Percentiles rank a stretch among this genome's conserved stretches.
Evolutionary conservation across 2,329 filamentous ascomycete genomes (phyloP).

Genomic region (Apiospora phragmitis): DNA sequence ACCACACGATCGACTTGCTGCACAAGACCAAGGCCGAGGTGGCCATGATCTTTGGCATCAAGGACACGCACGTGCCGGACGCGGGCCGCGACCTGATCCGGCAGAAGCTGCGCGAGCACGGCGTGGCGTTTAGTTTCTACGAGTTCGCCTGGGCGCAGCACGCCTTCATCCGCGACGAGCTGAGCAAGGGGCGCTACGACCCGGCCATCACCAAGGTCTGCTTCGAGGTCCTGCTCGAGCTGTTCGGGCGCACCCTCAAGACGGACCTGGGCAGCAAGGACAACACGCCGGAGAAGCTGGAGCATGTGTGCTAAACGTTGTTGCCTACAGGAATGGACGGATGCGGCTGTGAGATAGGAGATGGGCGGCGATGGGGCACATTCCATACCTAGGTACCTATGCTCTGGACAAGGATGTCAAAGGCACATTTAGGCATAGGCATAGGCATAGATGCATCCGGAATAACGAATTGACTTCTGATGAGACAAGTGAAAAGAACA

Average conservation of each 20-base stretch:
- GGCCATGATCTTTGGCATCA: slow-evolving; percentile 88
- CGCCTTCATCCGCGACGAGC: slow-evolving; percentile 90
- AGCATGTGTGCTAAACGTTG: slow-evolving; percentile 68
- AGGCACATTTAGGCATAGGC: not conserved
- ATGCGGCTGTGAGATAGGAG: not conserved
- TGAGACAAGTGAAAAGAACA: not conserved
- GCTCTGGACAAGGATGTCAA: not conserved
- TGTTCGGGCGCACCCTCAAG: slow-evolving; percentile 78
- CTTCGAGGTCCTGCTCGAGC: slow-evolving; percentile 85
- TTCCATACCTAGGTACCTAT: not conserved
- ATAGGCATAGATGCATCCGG: not conserved
- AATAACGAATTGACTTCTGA: not conserved
- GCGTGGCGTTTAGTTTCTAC: slow-evolving; percentile 79
- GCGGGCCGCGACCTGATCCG: slow-evolving; percentile 82
- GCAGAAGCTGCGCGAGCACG: slow-evolving; percentile 72
- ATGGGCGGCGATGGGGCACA: not conserved
- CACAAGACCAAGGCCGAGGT: slow-evolving; percentile 74
- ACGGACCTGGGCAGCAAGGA: slow-evolving; percentile 73
- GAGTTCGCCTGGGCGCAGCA: slow-evolving; percentile 94
- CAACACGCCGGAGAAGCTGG: slow-evolving; percentile 60
- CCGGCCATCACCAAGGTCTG: slow-evolving; percentile 83
- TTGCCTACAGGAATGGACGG: not conserved
- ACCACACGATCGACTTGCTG: slow-evolving; percentile 56
- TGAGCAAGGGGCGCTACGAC: slow-evolving; percentile 92
- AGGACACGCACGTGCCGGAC: slow-evolving; percentile 86